Base-by-base conservation (phyloP, 108 stramenopile species). In the Chaetoceros tenuissimus region DNA sequence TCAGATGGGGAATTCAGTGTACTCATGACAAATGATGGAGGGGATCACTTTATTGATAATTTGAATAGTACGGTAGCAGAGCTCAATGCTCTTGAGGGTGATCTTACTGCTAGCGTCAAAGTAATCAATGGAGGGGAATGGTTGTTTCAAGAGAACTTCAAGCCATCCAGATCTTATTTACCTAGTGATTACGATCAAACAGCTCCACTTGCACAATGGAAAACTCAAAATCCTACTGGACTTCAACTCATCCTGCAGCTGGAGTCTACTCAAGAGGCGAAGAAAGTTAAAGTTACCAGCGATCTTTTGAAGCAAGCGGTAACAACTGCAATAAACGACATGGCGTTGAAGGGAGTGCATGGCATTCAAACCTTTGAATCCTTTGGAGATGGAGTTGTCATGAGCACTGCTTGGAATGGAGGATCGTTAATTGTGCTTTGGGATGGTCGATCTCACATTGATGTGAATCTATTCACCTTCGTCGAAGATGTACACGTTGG, bases 161-260 rank as follows among this genome's bases (percentile, higher is more conserved):
- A 10, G 5, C 59, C 59, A 29, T 50, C 48, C 1, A 47, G 34
- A 0, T 53, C 47, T 17, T 75, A 66, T 27, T 53, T 59, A 46
- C 66, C 65, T 23, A 47, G 46, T 16, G 81, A 76, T 25, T 89
- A 89, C 50, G 80, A 89, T 28, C 77, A 69, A 31, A 57, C 51
- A 3, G 67, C 74, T 8, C 69, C 74, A 20, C 43, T 78, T 48
- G 64, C 74, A 46, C 87, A 89, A 55, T 84, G 72, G 55, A 55
- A 74, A 24, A 57, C 63, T 23, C 87, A 89, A 63, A 67, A 70
- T 3, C 66, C 83, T 7, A 27, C 80, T 28, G 87, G 76, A 5
- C 67, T 64, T 24, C 87, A 88, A 60, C 71, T 49, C 25, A 54
- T 88, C 17, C 70, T 70, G 23, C 87, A 84, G 56, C 60, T 67